A percentile compares a stretch with the other conserved stretches of the same genome.
These are phyloP conservation scores for Saccharum spontaneum DNA, from an alignment of 176 grass and related monocot species.

Conservation along the genomic window DNA sequence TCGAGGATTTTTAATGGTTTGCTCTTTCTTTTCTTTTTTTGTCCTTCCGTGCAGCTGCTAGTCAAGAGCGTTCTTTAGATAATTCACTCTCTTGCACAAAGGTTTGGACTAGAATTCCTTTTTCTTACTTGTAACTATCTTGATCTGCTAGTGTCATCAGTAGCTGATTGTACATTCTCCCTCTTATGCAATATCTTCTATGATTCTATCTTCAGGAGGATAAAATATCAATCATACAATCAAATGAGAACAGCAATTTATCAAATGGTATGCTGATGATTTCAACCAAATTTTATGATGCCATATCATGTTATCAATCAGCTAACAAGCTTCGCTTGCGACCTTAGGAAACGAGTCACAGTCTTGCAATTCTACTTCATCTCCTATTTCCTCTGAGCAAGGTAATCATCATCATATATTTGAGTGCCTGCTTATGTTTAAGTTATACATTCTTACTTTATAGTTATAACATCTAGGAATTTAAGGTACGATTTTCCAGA, in stretches of 20 bases:
- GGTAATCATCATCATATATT: conserved; percentile 37
- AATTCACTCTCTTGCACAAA: conserved; percentile 31
- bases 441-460: not conserved
- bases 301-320: conserved; percentile 12
- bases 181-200: conserved; percentile 1
- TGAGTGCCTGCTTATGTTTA: not conserved
- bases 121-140: conserved; percentile 15
- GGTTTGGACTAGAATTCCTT: conserved; percentile 34
- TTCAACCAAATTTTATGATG: conserved; percentile 7
- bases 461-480: conserved; percentile 10
- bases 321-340: conserved; percentile 16
- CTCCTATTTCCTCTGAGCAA: conserved; percentile 42
- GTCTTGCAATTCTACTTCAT: conserved; percentile 39
- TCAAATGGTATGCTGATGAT: conserved; percentile 40
- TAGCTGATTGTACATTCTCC: not conserved
- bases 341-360: conserved; percentile 28
- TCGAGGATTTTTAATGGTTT: conserved; percentile 8
- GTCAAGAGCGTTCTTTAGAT: conserved; percentile 9
- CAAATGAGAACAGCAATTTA: conserved; percentile 25
- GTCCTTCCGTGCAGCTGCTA: conserved; percentile 34
- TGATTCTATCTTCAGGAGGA: conserved; percentile 40
- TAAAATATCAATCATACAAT: conserved; percentile 27
- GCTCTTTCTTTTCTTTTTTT: not conserved
- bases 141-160: not conserved
- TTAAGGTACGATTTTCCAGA: not conserved